phyloP scores from a whole-genome alignment of 202 grass and related monocot genomes.

The Elaeis oleifera region DNA sequence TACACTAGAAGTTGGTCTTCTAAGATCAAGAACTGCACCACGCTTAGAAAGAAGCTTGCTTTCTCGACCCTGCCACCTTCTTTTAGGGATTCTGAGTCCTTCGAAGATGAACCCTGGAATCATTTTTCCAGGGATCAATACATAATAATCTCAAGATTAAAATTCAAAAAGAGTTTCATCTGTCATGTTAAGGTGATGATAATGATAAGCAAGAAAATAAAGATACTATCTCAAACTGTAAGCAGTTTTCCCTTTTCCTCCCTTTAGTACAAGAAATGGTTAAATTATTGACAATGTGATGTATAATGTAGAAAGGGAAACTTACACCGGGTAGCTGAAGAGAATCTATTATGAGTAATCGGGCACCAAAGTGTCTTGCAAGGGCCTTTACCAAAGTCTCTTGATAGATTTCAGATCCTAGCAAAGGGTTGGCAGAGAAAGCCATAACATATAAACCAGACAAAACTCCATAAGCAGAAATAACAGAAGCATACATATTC shows the following conservation, averaged over 20 bases:
- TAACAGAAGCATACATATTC: too few relatives aligned
- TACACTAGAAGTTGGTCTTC: background rate
- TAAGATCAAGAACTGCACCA: constrained; percentile 7
- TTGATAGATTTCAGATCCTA: constrained; percentile 24
- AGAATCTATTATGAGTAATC: constrained; percentile 19
- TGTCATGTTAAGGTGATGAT: too few relatives aligned
- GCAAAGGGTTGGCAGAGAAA: background rate
- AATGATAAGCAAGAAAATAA: background rate
- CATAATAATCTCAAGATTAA: constrained; percentile 1
- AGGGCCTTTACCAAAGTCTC: constrained; percentile 17
- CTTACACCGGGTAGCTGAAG: constrained; percentile 9
- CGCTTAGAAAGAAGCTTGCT: constrained; percentile 8
- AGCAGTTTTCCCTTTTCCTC: too few relatives aligned
- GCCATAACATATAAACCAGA: background rate
- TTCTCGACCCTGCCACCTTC: constrained; percentile 12
- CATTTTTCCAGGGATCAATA: constrained; percentile 10
- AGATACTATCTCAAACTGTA: background rate
- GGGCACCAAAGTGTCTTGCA: constrained; percentile 10
- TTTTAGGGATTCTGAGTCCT: constrained; percentile 9
- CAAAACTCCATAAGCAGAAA: background rate
- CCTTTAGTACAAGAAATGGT: too few relatives aligned
- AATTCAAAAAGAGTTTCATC: too few relatives aligned
- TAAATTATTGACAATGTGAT: background rate
- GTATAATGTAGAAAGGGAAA: background rate
- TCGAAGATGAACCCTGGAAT: constrained; percentile 4